phyloP scores from a whole-genome alignment of 345 rosid species.

The Eucalyptus regnans region DNA sequence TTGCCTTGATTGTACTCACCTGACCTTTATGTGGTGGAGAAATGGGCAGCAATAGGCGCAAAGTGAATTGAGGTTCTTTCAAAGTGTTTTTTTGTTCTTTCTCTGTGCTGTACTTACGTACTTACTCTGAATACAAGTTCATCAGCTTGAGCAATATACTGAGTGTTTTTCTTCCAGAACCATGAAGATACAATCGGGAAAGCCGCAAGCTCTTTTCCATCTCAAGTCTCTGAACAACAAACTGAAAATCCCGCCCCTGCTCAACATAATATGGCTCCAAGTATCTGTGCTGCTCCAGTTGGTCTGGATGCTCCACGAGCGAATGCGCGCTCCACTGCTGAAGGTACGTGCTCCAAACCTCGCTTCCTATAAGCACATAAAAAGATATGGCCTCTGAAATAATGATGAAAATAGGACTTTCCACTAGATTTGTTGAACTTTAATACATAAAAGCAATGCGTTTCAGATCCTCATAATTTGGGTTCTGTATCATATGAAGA shows the following conservation, averaged over 20 bases:
- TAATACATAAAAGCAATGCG: not conserved
- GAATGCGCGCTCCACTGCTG: not conserved
- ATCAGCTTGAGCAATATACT: not conserved
- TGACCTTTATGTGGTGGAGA: fast-evolving
- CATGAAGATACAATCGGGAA: not conserved
- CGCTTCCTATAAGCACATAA: not conserved
- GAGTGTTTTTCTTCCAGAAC: not conserved
- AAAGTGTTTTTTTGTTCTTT: fast-evolving
- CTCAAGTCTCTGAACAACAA: conserved; percentile 10
- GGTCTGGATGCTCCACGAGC: fast-evolving
- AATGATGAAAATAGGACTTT: not conserved
- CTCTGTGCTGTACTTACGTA: not conserved
- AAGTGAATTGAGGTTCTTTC: not conserved
- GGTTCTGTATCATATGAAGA: fast-evolving
- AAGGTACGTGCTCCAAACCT: fast-evolving
- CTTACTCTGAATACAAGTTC: not conserved
- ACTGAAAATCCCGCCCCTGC: not conserved
- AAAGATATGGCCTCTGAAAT: not conserved
- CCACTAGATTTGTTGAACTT: not conserved
- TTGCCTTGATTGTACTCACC: not conserved
- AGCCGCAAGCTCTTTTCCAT: not conserved
- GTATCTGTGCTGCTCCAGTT: not conserved
- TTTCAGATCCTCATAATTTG: not conserved
- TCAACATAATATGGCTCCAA: not conserved
- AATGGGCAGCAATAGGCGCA: not conserved